These are phyloP conservation scores for Ceratocystis lukuohia DNA, from an alignment of 2,329 filamentous ascomycete species.

Conservation along the genomic window DNA sequence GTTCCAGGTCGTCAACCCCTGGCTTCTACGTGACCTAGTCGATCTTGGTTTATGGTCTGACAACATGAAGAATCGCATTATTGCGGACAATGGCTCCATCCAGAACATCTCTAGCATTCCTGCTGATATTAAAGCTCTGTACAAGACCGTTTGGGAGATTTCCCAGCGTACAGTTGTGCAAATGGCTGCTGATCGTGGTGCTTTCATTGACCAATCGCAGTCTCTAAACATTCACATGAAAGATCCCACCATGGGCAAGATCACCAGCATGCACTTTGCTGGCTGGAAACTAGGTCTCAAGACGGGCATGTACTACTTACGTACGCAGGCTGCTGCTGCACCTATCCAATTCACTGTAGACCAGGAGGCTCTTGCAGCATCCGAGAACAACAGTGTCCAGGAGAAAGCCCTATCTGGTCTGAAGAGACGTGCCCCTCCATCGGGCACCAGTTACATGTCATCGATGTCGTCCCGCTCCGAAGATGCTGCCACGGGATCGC, in stretches of 20 bases:
- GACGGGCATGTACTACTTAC: constrained; percentile 99
- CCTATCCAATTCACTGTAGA: constrained; percentile 99
- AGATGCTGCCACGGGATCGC: constrained; percentile 46
- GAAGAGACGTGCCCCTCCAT: constrained; percentile 57
- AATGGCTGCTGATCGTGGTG: constrained; percentile 96
- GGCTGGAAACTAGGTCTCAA: constrained; percentile 99
- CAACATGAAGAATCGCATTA: constrained; percentile 99
- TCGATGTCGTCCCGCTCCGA: constrained; percentile 51
- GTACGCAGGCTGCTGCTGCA: constrained; percentile 89
- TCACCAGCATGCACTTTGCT: constrained; percentile 98
- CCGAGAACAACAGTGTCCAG: constrained; percentile 59
- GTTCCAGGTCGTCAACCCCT: constrained; percentile 99
- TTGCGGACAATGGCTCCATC: constrained; percentile 86
- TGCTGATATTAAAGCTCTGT: constrained; percentile 85
- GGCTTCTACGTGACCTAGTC: constrained; percentile 94
- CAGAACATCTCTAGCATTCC: constrained; percentile 97
- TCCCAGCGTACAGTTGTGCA: constrained; percentile 89
- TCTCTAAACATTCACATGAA: constrained; percentile 99
- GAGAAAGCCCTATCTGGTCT: constrained; percentile 39
- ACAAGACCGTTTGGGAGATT: constrained; percentile 99
- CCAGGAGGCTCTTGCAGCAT: constrained; percentile 81
- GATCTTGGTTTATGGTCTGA: constrained; percentile 98
- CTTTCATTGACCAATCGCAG: constrained; percentile 97
- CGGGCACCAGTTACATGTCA: constrained; percentile 40
- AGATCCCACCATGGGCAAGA: constrained; percentile 98